Conservation (phyloP, 495 filamentous ascomycete genomes). For the Talaromyces wortmannii region DNA sequence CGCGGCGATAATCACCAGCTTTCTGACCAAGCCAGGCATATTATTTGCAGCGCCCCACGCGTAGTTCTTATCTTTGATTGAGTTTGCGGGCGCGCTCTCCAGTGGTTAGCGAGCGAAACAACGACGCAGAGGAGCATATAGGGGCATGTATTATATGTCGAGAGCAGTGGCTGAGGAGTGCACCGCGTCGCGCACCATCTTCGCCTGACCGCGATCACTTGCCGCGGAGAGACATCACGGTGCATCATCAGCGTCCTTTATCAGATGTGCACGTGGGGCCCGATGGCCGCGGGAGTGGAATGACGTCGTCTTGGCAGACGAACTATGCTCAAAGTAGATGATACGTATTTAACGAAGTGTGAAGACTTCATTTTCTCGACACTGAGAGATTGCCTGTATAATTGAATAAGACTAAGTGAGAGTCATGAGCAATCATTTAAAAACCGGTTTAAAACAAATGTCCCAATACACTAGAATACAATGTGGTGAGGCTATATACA, state of each 20-base stretch:
- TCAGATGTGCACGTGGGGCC: not conserved
- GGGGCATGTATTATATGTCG: not conserved
- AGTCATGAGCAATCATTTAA: constrained; percentile 5
- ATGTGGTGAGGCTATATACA: not conserved
- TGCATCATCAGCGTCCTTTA: not conserved
- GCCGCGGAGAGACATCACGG: not conserved
- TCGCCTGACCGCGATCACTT: not conserved
- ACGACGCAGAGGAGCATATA: not conserved
- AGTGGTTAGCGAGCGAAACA: not conserved
- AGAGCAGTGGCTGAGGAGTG: not conserved
- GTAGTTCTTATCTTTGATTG: not conserved
- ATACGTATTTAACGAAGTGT: constrained; percentile 2
- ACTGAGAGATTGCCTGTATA: too few species aligned
- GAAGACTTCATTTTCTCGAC: not conserved
- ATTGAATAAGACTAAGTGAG: constrained; percentile 1
- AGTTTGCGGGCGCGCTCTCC: too few species aligned
- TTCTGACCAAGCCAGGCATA: constrained; percentile 74
- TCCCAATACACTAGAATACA: not conserved
- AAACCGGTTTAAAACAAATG: not conserved
- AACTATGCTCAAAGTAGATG: not conserved
- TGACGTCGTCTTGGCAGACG: not conserved
- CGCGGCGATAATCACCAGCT: constrained; percentile 73
- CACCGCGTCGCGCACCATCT: not conserved
- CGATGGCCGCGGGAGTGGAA: not conserved
- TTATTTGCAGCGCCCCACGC: not conserved